Evolutionary conservation across 768 basidiomycete species (phyloP).

Genomic region (Sarcodon sp.): DNA sequence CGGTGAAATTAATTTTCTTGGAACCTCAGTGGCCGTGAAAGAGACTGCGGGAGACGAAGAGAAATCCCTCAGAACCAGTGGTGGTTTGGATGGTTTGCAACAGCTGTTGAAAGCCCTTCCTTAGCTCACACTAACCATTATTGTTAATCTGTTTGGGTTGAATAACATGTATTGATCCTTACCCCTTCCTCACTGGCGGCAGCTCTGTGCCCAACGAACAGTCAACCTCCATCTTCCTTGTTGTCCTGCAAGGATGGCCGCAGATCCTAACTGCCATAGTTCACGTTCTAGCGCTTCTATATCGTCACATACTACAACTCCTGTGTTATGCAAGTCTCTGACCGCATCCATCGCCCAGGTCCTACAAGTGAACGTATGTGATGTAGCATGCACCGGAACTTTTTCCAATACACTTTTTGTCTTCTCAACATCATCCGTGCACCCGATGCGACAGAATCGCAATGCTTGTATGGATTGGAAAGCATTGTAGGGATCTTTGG

Average conservation of each 20-base stretch:
- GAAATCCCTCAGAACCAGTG: conserved; percentile 17
- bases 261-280: neutral
- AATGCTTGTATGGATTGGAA: neutral
- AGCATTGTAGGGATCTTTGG: neutral
- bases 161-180: neutral
- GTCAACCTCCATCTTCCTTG: neutral
- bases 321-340: neutral
- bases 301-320: neutral
- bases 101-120: conserved; percentile 36
- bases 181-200: neutral
- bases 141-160: no score
- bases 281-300: neutral
- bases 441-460: neutral
- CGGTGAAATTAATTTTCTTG: conserved; percentile 59
- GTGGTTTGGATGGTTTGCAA: conserved; percentile 28
- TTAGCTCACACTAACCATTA: conserved; percentile 9
- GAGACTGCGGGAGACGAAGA: conserved; percentile 13
- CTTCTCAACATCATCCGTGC: neutral
- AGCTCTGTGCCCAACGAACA: neutral
- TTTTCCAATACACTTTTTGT: neutral
- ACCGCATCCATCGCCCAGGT: neutral
- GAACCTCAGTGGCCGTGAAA: conserved; percentile 33
- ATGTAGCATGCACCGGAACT: neutral
- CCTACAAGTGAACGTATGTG: neutral
- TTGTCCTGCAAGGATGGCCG: neutral